Conservation (phyloP, 2,329 filamentous ascomycete species). For the Neospermospora avenae region DNA sequence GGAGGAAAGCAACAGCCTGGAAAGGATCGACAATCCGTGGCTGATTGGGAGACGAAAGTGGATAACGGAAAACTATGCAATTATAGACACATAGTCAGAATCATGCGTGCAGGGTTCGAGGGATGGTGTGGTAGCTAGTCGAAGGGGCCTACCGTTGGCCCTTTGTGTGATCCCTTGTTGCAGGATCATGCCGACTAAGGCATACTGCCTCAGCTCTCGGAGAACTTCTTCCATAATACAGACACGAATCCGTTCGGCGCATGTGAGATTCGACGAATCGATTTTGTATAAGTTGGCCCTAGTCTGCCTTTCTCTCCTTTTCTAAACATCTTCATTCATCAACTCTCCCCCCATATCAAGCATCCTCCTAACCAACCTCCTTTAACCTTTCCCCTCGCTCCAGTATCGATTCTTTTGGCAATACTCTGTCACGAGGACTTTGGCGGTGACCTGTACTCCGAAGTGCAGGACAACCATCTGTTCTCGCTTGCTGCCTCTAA, state of each 20-base stretch:
- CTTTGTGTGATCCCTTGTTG: not conserved
- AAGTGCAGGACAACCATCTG: not conserved
- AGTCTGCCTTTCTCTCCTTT: not conserved
- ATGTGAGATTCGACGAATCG: not conserved
- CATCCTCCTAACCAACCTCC: not conserved
- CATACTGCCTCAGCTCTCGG: not conserved
- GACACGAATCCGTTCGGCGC: not conserved
- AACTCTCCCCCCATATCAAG: not conserved
- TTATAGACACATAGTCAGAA: not conserved
- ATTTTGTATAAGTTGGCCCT: slow-evolving; percentile 1
- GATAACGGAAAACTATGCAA: no score
- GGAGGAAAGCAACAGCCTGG: not conserved
- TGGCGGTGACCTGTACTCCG: no score
- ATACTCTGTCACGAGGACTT: no score
- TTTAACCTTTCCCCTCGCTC: no score
- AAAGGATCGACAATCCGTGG: not conserved
- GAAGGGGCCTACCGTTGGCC: not conserved
- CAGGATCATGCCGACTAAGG: not conserved
- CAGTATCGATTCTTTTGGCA: no score
- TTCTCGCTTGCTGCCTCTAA: not conserved
- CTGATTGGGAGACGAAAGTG: not conserved
- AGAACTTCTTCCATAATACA: not conserved
- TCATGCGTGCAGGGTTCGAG: not conserved
- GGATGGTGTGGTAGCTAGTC: not conserved
- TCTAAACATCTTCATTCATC: not conserved